Evolutionary conservation across 2,329 filamentous ascomycete species (phyloP), one percentile per base, ranked within the genome.

Genomic region (Neonectria hederae): DNA sequence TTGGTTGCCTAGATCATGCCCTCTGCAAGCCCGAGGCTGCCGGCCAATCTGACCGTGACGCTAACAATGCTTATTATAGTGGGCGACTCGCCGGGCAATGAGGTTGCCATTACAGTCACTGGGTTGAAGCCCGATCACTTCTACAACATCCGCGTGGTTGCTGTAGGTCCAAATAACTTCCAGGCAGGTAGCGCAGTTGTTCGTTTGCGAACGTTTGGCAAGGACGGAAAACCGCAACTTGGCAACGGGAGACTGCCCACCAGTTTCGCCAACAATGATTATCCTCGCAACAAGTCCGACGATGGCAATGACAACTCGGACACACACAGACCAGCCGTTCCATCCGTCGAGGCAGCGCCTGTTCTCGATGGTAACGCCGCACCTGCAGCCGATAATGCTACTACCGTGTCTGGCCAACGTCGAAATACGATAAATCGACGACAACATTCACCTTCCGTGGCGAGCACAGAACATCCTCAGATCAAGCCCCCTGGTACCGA

Each of bases 131-230:
- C 96, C 0, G 90, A 91, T 69, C 92, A 92, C 73, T 97, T 94
- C 74, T 98, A 98, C 80, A 97, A 97, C 69, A 90, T 99, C 28
- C 91, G 95, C 65, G 93, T 98, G 58, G 92, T 97, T 70, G 93
- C 95, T 42, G 91, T 97, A 58, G 97, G 95, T 53, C 88, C 91
- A 30, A 93, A 94, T 71, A 97, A 96, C 78, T 98, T 98, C 74
- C 93, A 97, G 75, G 93, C 94, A 0, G 92, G 93, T 40, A 97
- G 96, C 77, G 86, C 89, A 5, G 89, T 97, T 40, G 90, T 98
- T 68, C 91, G 96, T 59, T 84, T 99, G 59, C 88, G 92, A 72
- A 98, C 96, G 51, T 90, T 87, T 77, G 86, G 83, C 75, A 84
- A 82, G 70, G 89, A 90, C 78, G 88, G 88, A 59, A 85, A 85